Evolutionary conservation across 2,329 filamentous ascomycete genomes (phyloP).

Genomic region (Ophiosphaerella herpotricha): DNA sequence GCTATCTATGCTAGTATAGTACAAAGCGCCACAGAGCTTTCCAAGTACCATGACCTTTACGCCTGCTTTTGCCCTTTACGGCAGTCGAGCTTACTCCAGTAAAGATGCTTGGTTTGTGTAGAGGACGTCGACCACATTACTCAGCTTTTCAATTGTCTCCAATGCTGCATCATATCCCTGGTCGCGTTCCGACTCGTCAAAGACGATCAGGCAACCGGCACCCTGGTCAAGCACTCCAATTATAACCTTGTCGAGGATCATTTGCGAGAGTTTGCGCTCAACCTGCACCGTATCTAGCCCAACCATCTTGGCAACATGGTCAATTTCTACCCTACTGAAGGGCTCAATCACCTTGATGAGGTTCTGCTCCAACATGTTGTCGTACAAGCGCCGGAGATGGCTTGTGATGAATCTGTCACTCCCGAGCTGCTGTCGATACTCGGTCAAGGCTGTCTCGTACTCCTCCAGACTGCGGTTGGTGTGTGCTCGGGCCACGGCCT

Average conservation of each 20-base stretch:
- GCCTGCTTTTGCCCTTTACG: background rate
- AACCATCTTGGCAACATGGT: conserved; percentile 96
- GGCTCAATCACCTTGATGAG: conserved; percentile 99
- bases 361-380: conserved; percentile 99
- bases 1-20: conserved; percentile 39
- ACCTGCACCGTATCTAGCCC: conserved; percentile 95
- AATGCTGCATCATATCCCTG: conserved; percentile 93
- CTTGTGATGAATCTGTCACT: conserved; percentile 96
- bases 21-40: conserved; percentile 25
- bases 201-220: conserved; percentile 96
- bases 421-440: conserved; percentile 91
- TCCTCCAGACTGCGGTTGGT: conserved; percentile 94
- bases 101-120: conserved; percentile 97
- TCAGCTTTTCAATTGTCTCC: conserved; percentile 94
- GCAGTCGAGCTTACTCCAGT: conserved; percentile 70
- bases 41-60: background rate
- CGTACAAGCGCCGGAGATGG: conserved; percentile 92
- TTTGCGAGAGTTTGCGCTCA: conserved; percentile 96
- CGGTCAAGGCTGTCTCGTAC: conserved; percentile 88
- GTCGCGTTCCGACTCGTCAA: conserved; percentile 91
- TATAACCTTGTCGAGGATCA: conserved; percentile 99
- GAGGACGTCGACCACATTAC: conserved; percentile 94
- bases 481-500: conserved; percentile 94
- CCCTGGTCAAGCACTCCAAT: conserved; percentile 97
- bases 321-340: conserved; percentile 95